These are phyloP conservation scores for Physcomitrellopsis africana DNA, from an alignment of 225 moss, liverwort and hornwort species.

Conservation along the genomic window DNA sequence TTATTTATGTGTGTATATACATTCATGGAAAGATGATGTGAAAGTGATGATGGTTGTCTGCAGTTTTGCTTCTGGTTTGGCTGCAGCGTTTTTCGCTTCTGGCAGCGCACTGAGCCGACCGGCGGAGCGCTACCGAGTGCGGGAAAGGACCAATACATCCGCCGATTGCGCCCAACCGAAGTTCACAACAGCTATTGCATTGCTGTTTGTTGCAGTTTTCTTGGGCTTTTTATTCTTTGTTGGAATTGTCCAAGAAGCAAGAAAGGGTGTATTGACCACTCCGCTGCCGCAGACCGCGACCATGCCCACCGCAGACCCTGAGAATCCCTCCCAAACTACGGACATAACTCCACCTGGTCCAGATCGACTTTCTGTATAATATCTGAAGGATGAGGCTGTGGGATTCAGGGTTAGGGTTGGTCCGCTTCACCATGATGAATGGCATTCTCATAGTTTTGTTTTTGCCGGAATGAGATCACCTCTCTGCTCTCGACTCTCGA, in stretches of 20 bases:
- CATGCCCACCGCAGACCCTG: background rate
- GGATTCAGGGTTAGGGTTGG: background rate
- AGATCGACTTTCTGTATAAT: constrained; percentile 30
- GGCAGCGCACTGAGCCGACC: constrained; percentile 46
- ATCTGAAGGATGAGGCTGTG: constrained; percentile 1
- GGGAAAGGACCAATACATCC: constrained; percentile 35
- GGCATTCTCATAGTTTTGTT: background rate
- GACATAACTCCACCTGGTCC: constrained; percentile 21
- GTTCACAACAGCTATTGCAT: constrained; percentile 35
- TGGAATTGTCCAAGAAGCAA: constrained; percentile 39
- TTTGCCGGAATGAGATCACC: background rate
- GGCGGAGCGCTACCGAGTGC: constrained; percentile 38
- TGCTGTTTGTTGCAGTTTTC: constrained; percentile 34
- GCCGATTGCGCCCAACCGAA: constrained; percentile 45
- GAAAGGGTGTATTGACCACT: constrained; percentile 22
- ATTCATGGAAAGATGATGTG: background rate
- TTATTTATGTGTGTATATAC: no score
- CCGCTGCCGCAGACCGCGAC: constrained; percentile 24
- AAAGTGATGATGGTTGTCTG: background rate
- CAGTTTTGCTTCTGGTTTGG: constrained; percentile 44
- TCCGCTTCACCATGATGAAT: background rate
- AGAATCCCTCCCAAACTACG: background rate
- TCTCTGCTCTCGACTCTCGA: constrained; percentile 4
- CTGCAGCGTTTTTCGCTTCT: constrained; percentile 44
- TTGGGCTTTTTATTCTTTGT: constrained; percentile 35